Evolutionary conservation across 164 flowering plant species (phyloP), one percentile per base, ranked within the genome.

Genomic region (Aristolochia contorta): DNA sequence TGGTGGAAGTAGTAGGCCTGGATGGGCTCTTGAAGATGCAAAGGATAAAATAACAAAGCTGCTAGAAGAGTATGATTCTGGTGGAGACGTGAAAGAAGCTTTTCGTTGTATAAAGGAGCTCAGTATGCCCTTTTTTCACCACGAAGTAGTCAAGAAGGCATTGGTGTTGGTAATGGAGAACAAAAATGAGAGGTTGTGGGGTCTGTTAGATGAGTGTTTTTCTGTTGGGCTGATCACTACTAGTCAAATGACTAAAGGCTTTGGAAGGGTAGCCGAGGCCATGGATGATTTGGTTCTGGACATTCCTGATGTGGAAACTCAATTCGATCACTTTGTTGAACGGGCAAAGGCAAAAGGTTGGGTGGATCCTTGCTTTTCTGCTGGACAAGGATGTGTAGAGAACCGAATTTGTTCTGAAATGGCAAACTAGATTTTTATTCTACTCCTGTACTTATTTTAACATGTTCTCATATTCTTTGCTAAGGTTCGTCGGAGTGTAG

Each of bases 121-220:
- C 16, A 80, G 90, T 6, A 82, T 87, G 91, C 89, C 96, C 0
- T 87, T 87, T 47, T 87, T 87, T 43, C 80, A 87, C 72, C 96
- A 87, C 52, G 91, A 87, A 69, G 84, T 87, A 22, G 89, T 87
- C n/a, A 85, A 85, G 75, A 87, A 85, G 66, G 77, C 86, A 16
- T 21, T 87, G 70, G 82, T 87, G 55, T 60, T 56, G 14, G 66
- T 69, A 12, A 85, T 84, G 60, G 96, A 87, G 76, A 82, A 75
- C 64, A 65, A 65, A 32, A 74, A 74, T 52, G 85, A 76, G 16
- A 75, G 86, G 47, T 21, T 81, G 16, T 80, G 83, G 87, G 62
- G 65, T 25, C 54, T 87, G 64, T 68, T 87, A 0, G 66, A 58
- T 9, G 73, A 74, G 45, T 81, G 89, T 54, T 85, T 68, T 37